phyloP scores from a whole-genome alignment of 345 rosid species.

The Pseudoturritis turrita region DNA sequence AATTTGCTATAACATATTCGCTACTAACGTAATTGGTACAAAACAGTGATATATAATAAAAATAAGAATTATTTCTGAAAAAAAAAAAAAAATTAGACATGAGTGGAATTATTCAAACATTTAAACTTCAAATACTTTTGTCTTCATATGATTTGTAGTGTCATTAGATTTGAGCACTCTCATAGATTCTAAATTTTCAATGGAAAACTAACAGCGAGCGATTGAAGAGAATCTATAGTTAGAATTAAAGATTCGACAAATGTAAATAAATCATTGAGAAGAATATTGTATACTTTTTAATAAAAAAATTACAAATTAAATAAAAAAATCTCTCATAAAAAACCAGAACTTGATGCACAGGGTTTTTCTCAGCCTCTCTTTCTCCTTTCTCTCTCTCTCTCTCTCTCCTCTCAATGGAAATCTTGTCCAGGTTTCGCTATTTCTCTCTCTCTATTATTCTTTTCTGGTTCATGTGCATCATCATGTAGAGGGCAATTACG shows the following conservation, averaged over 20 bases:
- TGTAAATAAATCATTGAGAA: slow-evolving; percentile 7
- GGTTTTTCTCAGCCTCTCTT: slow-evolving; percentile 34
- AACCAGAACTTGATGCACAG: slow-evolving; percentile 21
- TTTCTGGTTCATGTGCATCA: not conserved
- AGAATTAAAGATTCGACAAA: slow-evolving; percentile 12
- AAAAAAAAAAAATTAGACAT: not conserved
- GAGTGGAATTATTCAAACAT: not conserved
- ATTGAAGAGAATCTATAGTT: slow-evolving; percentile 12
- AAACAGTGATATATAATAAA: too few relatives aligned
- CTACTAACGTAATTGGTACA: too few relatives aligned
- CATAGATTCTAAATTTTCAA: not conserved
- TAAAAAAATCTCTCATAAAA: not conserved
- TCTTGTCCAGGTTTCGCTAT: slow-evolving; percentile 15
- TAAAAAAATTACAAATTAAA: not conserved
- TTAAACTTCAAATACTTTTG: not conserved
- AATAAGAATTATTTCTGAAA: too few relatives aligned
- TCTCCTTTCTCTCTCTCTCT: not conserved
- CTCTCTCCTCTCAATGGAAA: slow-evolving; percentile 10
- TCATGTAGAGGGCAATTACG: not conserved
- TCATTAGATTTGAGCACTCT: not conserved
- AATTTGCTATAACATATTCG: too few relatives aligned
- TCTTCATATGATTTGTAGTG: slow-evolving; percentile 4
- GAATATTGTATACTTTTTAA: not conserved
- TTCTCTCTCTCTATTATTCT: not conserved
- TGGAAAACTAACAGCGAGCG: slow-evolving; percentile 2